Evolutionary conservation across 2,329 filamentous ascomycete species (phyloP), one percentile per base, ranked within the genome.

Genomic region (Cordyceps farinosa): DNA sequence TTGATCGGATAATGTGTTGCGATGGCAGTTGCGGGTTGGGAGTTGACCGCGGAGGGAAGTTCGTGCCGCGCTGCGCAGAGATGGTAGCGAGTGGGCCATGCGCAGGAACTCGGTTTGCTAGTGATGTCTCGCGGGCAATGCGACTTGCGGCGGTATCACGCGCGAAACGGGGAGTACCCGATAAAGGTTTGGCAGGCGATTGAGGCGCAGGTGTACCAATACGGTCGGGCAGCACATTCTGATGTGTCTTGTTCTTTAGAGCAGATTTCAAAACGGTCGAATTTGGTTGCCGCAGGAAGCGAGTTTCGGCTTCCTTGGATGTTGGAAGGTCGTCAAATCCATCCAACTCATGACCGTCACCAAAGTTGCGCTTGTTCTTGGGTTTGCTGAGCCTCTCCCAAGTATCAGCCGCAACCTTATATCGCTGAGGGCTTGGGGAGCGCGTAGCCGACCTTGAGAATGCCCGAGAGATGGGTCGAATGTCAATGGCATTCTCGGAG

Each of bases 291-390:
- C 93, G 96, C 66, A 92, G 82, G 71, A 87, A 99, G 69, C 87
- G 90, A 66, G 87, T 92, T 76, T 99, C 95, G 15, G 87, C 84
- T 65, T 89, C 86, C 13, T 84, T 87, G 17, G 93, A 97, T 0
- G 93, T 98, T 1, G 94, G 94, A 62, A 99, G 79, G 75, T 99
- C 95, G 73, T 99, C 95, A 73, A 99, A 98, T 2, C 85, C 87
- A 69, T 98, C 94, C 40, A 99, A 82, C 75, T 99, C 95, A 65
- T 89, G 90, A 17, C 95, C 95, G 74, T 97, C 92, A 13, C 95
- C 95, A 77, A 96, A 99, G 82, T 76, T 72, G 66, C 75, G 76
- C 67, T 76, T 77, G 57, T 75, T 74, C 69, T 75, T 77, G 3
- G 92, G 92, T 73, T 88, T 90, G 66, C 85, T 93, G 64, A 96